Conservation (phyloP, 768 basidiomycete species). For the Leccinum disarticulatum region DNA sequence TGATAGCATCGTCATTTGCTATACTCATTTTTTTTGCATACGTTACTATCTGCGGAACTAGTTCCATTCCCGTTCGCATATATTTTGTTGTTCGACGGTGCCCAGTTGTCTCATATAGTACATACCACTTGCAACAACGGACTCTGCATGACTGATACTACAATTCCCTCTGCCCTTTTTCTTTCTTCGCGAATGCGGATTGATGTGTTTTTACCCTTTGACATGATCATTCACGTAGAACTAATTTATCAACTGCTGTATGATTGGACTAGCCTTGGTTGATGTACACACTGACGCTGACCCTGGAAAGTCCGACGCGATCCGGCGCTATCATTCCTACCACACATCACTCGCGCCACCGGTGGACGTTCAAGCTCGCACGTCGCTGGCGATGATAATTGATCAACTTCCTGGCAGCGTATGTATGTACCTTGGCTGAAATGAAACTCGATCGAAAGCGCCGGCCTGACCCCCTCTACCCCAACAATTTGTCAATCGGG, state of each 20-base stretch:
- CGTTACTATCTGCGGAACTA: slow-evolving; percentile 20
- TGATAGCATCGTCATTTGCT: slow-evolving; percentile 15
- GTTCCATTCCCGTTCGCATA: not conserved
- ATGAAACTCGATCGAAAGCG: not conserved
- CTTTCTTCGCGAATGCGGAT: not conserved
- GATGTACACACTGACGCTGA: not conserved
- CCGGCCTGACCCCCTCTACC: not conserved
- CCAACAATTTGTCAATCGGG: not conserved
- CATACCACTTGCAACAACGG: slow-evolving; percentile 8
- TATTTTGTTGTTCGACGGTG: slow-evolving; percentile 2
- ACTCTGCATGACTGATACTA: slow-evolving; percentile 11
- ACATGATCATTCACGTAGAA: slow-evolving; percentile 15
- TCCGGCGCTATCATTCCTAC: not conserved
- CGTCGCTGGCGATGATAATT: not conserved
- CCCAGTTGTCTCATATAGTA: not conserved
- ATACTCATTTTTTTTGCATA: slow-evolving; percentile 20
- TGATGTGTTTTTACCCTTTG: not conserved
- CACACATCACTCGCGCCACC: not conserved
- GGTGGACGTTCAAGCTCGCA: not conserved
- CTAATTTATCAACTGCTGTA: slow-evolving; percentile 21
- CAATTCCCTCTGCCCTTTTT: not conserved
- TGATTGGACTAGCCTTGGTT: not conserved
- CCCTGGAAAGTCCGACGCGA: not conserved
- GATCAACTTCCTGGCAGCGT: not conserved
- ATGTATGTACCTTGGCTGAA: not conserved